Conservation (phyloP, 805 yeast species). For the Nakazawaea ishiwadae region DNA sequence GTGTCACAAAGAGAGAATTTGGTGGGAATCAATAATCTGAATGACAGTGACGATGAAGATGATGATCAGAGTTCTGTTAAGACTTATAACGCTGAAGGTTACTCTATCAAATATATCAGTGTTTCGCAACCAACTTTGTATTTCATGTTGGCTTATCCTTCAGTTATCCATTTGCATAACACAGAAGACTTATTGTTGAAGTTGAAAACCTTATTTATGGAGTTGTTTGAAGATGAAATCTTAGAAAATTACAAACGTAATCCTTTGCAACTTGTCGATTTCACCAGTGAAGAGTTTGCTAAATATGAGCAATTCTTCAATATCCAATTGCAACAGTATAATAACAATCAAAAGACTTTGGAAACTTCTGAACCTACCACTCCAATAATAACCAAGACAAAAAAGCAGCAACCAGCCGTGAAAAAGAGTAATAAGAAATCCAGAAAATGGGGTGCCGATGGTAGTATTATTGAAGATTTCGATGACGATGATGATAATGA, state of each 20-base stretch:
- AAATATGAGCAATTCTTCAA: slow-evolving; percentile 35
- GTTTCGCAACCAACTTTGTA: slow-evolving; percentile 39
- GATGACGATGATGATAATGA: slow-evolving; percentile 28
- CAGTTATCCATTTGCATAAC: slow-evolving; percentile 28
- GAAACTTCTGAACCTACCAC: slow-evolving; percentile 9
- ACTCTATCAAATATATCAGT: slow-evolving; percentile 41
- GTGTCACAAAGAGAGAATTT: slow-evolving; percentile 32
- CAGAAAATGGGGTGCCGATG: slow-evolving; percentile 68
- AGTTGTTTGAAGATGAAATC: slow-evolving; percentile 24
- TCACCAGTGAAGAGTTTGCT: slow-evolving; percentile 24
- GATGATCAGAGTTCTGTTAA: slow-evolving; percentile 18
- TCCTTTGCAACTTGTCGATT: slow-evolving; percentile 22
- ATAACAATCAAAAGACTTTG: slow-evolving; percentile 13
- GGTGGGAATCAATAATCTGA: slow-evolving; percentile 18
- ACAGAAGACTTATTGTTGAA: slow-evolving; percentile 30
- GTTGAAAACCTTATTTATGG: slow-evolving; percentile 24
- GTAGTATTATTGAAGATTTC: slow-evolving; percentile 42
- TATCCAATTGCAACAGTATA: slow-evolving; percentile 28
- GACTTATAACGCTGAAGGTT: slow-evolving; percentile 30
- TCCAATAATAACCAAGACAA: slow-evolving; percentile 2
- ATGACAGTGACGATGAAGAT: slow-evolving; percentile 21
- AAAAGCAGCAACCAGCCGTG: slow-evolving; percentile 13
- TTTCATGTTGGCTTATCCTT: slow-evolving; percentile 37
- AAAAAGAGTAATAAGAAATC: slow-evolving; percentile 31
- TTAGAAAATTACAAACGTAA: slow-evolving; percentile 24